Conservation (phyloP, 176 grass and related monocot genomes). For the Dendrocalamus sinicus region DNA sequence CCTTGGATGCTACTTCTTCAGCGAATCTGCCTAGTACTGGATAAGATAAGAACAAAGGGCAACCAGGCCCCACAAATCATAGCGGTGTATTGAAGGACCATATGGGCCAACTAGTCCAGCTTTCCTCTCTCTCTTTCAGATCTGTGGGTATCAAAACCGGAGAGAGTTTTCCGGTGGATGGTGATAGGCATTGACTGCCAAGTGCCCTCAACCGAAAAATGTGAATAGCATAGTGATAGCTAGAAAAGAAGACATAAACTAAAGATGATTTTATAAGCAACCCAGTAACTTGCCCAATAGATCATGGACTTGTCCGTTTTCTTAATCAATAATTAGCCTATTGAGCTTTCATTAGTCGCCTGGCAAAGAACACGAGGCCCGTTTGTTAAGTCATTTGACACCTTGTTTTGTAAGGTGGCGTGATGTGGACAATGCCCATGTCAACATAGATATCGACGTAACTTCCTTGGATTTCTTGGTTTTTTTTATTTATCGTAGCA, state of each 20-base stretch:
- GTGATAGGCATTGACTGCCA: background rate
- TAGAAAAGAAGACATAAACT: background rate
- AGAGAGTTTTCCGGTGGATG: background rate
- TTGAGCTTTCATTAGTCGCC: background rate
- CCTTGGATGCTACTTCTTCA: conserved; percentile 52
- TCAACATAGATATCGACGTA: too few species aligned
- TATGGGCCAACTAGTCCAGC: background rate
- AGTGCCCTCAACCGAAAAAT: background rate
- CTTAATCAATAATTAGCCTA: background rate
- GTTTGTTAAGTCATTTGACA: conserved; percentile 37
- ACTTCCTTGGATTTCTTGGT: background rate
- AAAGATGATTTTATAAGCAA: background rate
- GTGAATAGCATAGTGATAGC: background rate
- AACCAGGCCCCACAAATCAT: conserved; percentile 42
- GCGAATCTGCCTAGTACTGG: conserved; percentile 20
- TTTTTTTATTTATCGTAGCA: background rate
- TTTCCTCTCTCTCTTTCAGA: conserved; percentile 22
- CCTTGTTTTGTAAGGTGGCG: conserved; percentile 32
- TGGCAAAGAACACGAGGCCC: conserved; percentile 12
- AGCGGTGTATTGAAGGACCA: conserved; percentile 5
- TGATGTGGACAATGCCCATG: conserved; percentile 31
- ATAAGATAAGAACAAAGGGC: conserved; percentile 37
- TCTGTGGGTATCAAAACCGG: conserved; percentile 44
- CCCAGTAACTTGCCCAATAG: background rate
- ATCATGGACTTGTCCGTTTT: background rate